Conservation (phyloP, 2,329 filamentous ascomycete genomes). For the Venturia pyrina region DNA sequence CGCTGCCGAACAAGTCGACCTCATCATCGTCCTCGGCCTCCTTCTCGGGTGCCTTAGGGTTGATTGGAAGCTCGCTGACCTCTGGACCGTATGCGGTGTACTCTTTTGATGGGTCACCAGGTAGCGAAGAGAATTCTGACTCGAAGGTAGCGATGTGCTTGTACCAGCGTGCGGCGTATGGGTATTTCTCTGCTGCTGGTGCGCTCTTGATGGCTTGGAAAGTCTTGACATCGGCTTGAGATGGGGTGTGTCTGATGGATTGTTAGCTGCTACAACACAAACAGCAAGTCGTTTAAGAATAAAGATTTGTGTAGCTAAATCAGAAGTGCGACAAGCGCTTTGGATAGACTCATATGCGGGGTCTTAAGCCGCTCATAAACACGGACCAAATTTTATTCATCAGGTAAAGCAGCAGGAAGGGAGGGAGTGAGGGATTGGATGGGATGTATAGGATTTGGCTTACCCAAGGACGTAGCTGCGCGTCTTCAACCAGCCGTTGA, state of each 20-base stretch:
- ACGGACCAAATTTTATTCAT: constrained; percentile 90
- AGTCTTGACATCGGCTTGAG: constrained; percentile 90
- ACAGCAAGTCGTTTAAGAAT: background rate
- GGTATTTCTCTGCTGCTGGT: constrained; percentile 79
- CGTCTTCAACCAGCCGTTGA: constrained; percentile 64
- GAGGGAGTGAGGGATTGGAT: constrained; percentile 12
- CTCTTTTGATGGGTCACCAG: constrained; percentile 82
- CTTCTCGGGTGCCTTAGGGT: constrained; percentile 69
- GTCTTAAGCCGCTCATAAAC: constrained; percentile 94
- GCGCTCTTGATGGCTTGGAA: constrained; percentile 78
- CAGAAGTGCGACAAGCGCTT: constrained; percentile 72
- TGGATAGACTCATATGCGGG: constrained; percentile 70
- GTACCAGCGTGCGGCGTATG: constrained; percentile 94
- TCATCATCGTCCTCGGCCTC: constrained; percentile 61
- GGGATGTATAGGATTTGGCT: constrained; percentile 31
- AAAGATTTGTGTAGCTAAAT: constrained; percentile 24
- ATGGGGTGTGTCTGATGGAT: constrained; percentile 49
- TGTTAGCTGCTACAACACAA: constrained; percentile 15
- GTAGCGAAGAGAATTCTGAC: constrained; percentile 81
- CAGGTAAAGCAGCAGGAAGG: constrained; percentile 37
- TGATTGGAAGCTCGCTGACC: constrained; percentile 62
- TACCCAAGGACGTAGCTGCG: constrained; percentile 79
- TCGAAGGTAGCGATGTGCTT: constrained; percentile 94
- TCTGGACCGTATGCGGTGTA: constrained; percentile 91
- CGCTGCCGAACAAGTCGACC: constrained; percentile 85